Base-by-base conservation (phyloP, 108 stramenopile genomes). In the Cyclostephanos invisitatus region DNA sequence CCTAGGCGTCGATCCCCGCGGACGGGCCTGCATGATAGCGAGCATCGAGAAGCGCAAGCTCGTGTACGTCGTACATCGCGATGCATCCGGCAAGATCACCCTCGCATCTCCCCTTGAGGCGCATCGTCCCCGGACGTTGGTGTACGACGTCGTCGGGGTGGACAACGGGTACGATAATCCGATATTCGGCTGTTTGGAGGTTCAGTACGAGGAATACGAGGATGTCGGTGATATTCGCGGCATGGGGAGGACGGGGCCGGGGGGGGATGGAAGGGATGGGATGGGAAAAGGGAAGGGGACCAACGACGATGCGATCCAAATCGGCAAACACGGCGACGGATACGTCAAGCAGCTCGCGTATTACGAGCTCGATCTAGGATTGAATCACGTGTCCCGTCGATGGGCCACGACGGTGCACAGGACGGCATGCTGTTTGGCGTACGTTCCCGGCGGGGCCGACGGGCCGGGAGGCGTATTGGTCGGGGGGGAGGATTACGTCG, bases 131-230 rank as follows among this genome's bases (percentile, higher is more conserved):
- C 80, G 87, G 15, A 93, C 93, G 0, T 64, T 99, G 9, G 84
- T 88, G 0, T 94, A 96, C 62, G 91, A 86, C 47, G 82, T 87
- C 5, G 89, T 88, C 22, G 99, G 96, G 9, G 75, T 98, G 18
- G 97, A 99, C 82, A 98, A 98, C 60, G 98, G 97, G 36, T 97
- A 91, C 72, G 98, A 98, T 62, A 99, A 98, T 85, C 99, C 99
- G 8, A 87, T 97, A 37, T 99, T 98, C 84, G 99, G 96, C 4
- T 83, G 81, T 60, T 62, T 99, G 54, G 99, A 99, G 86, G 72
- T 96, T 14, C 97, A 97, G 64, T 99, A 99, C 74, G 82, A 82
- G 10, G 97, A 97, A 11, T 67, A 78, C 27, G 96, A 94, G 42
- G 93, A 93, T 27, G 71, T 74, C 64, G 10, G 8, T 0, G 11